Base-by-base conservation (phyloP, 345 rosid species). In the Euclidium syriacum region DNA sequence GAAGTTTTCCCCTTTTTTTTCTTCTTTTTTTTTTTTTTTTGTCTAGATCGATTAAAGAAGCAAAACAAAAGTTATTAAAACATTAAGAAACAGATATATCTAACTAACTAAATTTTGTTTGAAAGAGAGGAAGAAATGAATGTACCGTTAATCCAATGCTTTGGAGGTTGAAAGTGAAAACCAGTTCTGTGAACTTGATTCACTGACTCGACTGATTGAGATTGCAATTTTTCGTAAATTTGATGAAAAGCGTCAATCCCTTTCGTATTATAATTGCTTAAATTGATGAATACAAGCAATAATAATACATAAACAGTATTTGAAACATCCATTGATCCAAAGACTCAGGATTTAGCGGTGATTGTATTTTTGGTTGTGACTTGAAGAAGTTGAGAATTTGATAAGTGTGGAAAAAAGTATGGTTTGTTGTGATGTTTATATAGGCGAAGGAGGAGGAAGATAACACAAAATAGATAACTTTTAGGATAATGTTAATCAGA, bases 71-170 rank as follows among this genome's bases (percentile, higher is more conserved):
- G 38, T 36, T 53, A 22, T 46, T 29, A 32, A n/a, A 22, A 38
- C 34, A 18, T 25, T 3, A 39, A 12, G 2, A 23, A 23, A 40
- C 8, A 57, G 3, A 38, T 1, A 26, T 10, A 24, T 25, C 0
- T 6, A 9, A 34, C 0, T 6, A 9, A 34, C 17, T 24, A 11
- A 53, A 33, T 16, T 16, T 4, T 24, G 33, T 66, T 6, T 26
- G n/a, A 25, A 19, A 47, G 18, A 24, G 12, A 41, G 35, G 4
- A 16, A 41, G 14, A 19, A 46, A 65, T 50, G n/a, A 59, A 10
- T 10, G 39, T 80, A 91, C 98, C 98, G 36, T 89, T 91, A 68
- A 86, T 86, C 98, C 98, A 91, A 62, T 91, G 70, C 68, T 33
- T 75, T 0, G 85, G 87, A 61, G 98, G 98, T 58, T 88, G 98